Conservation (phyloP, 768 basidiomycete genomes). For the Xerocomellus dryophilus region DNA sequence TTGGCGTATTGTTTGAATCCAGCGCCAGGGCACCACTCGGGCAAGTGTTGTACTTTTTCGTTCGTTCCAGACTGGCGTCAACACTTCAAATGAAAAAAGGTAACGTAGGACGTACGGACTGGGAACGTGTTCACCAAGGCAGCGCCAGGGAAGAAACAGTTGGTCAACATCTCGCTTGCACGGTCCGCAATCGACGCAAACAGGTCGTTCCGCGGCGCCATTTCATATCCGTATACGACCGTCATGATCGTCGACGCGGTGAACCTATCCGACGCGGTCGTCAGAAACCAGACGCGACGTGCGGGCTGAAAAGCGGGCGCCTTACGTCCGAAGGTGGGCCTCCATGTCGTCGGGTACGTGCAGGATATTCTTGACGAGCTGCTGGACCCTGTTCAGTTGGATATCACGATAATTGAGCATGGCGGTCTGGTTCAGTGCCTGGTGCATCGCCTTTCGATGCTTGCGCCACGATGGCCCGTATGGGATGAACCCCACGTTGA, state of each 20-base stretch:
- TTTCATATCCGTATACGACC: constrained; percentile 36
- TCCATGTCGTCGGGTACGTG: constrained; percentile 27
- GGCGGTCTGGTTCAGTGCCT: constrained; percentile 33
- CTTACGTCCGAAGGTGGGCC: constrained; percentile 22
- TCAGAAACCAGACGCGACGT: neutral
- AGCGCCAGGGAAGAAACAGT: constrained; percentile 31
- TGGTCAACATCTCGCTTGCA: constrained; percentile 30
- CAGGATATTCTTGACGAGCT: constrained; percentile 32
- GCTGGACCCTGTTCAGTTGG: constrained; percentile 32
- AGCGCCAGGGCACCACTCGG: constrained; percentile 32
- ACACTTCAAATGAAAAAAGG: too few relatives aligned
- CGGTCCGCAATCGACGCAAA: constrained; percentile 32
- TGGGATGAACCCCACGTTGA: constrained; percentile 34
- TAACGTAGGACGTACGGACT: constrained; percentile 14
- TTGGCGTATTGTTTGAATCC: constrained; percentile 27
- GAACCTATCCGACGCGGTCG: constrained; percentile 18
- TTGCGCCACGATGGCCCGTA: constrained; percentile 39
- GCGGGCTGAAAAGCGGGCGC: neutral
- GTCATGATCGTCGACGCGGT: constrained; percentile 32
- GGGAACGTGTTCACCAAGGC: constrained; percentile 33
- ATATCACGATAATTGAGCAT: constrained; percentile 30
- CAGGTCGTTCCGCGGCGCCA: constrained; percentile 28
- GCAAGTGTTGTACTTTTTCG: constrained; percentile 23
- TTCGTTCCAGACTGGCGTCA: neutral
- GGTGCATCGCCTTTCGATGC: constrained; percentile 37